phyloP scores from a whole-genome alignment of 108 stramenopile species.

The Fragilaria crotonensis region DNA sequence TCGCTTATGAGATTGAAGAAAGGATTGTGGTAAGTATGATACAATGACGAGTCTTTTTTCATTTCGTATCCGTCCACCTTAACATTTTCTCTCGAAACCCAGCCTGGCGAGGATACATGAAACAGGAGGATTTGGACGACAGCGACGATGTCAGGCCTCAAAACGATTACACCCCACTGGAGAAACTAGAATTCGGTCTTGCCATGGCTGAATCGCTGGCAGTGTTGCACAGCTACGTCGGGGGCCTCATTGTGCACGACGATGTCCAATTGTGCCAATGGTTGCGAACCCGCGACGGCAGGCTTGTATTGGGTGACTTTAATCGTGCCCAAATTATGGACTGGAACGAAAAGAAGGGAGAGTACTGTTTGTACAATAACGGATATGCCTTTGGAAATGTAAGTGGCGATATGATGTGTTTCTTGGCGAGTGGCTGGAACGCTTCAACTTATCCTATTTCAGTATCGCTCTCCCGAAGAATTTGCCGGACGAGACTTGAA shows the following conservation, averaged over 20 bases:
- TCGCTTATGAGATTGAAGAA: constrained; percentile 45
- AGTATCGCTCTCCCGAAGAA: constrained; percentile 37
- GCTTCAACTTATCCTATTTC: not conserved
- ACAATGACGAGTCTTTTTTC: too few relatives aligned
- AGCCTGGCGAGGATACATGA: constrained; percentile 14
- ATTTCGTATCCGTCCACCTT: too few relatives aligned
- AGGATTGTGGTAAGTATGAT: constrained; percentile 9
- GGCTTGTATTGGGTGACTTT: constrained; percentile 66
- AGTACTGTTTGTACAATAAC: constrained; percentile 67
- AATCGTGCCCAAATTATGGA: constrained; percentile 63
- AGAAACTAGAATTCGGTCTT: constrained; percentile 45
- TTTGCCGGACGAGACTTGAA: constrained; percentile 16
- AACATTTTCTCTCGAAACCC: too few relatives aligned
- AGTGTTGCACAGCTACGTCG: constrained; percentile 52
- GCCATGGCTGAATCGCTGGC: constrained; percentile 69
- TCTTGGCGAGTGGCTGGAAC: not conserved
- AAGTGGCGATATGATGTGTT: not conserved
- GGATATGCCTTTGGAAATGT: constrained; percentile 43
- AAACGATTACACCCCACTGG: constrained; percentile 40
- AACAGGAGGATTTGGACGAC: constrained; percentile 11
- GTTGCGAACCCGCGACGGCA: constrained; percentile 48
- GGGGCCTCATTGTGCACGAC: constrained; percentile 63
- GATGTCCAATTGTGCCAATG: constrained; percentile 82
- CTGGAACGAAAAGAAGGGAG: constrained; percentile 34
- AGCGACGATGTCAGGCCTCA: constrained; percentile 22